phyloP scores from a whole-genome alignment of 2,329 filamentous ascomycete genomes.

The Teratosphaeria zuluensis region DNA sequence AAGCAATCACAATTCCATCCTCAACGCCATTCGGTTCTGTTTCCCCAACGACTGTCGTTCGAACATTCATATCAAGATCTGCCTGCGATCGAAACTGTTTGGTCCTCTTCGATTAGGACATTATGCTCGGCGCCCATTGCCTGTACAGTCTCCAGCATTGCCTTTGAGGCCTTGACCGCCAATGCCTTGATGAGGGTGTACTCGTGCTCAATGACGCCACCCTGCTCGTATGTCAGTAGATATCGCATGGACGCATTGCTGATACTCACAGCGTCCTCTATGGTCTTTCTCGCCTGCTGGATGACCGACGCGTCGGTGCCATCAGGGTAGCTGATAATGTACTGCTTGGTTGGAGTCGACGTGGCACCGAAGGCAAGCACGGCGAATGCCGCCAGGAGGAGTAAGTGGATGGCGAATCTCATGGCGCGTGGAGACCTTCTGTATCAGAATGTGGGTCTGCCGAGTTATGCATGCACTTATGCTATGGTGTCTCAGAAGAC shows the following conservation, averaged over 20 bases:
- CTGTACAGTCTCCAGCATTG: slow-evolving; percentile 58
- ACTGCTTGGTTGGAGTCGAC: slow-evolving; percentile 48
- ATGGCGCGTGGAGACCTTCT: slow-evolving; percentile 10
- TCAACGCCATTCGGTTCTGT: neutral
- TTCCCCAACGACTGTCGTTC: neutral
- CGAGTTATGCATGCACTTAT: neutral
- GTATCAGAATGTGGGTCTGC: neutral
- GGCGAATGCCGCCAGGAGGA: slow-evolving; percentile 14
- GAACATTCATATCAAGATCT: neutral
- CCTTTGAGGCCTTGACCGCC: slow-evolving; percentile 53
- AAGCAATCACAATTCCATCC: neutral
- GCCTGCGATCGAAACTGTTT: slow-evolving; percentile 41
- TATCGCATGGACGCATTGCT: neutral
- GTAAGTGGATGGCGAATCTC: slow-evolving; percentile 18
- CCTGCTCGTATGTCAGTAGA: slow-evolving; percentile 25
- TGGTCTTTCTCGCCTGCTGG: slow-evolving; percentile 59
- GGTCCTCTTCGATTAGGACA: slow-evolving; percentile 67
- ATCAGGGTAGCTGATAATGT: slow-evolving; percentile 69
- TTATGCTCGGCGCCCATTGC: slow-evolving; percentile 51
- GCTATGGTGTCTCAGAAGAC: neutral
- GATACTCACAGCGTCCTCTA: slow-evolving; percentile 47
- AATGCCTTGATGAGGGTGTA: slow-evolving; percentile 25
- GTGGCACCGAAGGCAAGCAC: slow-evolving; percentile 7
- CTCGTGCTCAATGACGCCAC: slow-evolving; percentile 58
- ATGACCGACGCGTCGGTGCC: slow-evolving; percentile 59